A percentile compares a stretch with the other conserved stretches of the same genome.
Evolutionary conservation across 2,329 filamentous ascomycete genomes (phyloP).

Genomic region (Cytospora piceicola): DNA sequence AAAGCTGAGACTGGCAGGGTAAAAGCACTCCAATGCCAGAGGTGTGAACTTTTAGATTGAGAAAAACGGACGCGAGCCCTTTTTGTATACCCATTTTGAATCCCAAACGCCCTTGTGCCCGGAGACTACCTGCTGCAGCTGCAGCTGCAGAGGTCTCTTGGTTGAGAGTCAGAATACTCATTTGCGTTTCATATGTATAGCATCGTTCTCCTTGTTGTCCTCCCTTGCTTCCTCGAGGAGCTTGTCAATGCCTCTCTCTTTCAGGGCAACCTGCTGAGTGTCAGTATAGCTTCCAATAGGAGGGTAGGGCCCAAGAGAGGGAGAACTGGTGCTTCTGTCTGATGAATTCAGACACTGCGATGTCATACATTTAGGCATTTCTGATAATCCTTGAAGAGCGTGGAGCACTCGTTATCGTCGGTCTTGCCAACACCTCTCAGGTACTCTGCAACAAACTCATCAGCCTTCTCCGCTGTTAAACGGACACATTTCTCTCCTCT

Average conservation of each 20-base stretch:
- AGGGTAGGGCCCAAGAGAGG: not conserved
- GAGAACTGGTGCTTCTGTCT: not conserved
- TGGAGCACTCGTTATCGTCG: constrained; percentile 78
- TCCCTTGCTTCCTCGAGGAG: constrained; percentile 90
- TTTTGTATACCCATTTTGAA: too few relatives aligned
- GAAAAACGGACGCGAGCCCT: not conserved
- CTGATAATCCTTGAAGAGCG: constrained; percentile 86
- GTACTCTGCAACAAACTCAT: constrained; percentile 68
- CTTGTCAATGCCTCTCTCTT: constrained; percentile 87
- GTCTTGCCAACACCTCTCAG: constrained; percentile 80
- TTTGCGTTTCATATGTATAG: constrained; percentile 63
- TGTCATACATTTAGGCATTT: constrained; percentile 75
- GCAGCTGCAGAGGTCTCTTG: not conserved
- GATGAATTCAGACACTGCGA: not conserved
- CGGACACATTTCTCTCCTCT: constrained; percentile 19
- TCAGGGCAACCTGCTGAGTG: constrained; percentile 73
- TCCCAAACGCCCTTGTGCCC: too few relatives aligned
- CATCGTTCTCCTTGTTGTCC: constrained; percentile 86
- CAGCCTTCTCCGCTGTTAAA: constrained; percentile 14
- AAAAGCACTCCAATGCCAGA: not conserved
- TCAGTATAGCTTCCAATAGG: constrained; percentile 17
- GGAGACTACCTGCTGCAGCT: not conserved
- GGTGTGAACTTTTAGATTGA: not conserved
- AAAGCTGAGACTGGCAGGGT: too few relatives aligned
- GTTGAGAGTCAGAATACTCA: constrained; percentile 26